These are phyloP conservation scores for Selaginella tamariscina DNA, from an alignment of 75 land plant species.

Conservation along the genomic window DNA sequence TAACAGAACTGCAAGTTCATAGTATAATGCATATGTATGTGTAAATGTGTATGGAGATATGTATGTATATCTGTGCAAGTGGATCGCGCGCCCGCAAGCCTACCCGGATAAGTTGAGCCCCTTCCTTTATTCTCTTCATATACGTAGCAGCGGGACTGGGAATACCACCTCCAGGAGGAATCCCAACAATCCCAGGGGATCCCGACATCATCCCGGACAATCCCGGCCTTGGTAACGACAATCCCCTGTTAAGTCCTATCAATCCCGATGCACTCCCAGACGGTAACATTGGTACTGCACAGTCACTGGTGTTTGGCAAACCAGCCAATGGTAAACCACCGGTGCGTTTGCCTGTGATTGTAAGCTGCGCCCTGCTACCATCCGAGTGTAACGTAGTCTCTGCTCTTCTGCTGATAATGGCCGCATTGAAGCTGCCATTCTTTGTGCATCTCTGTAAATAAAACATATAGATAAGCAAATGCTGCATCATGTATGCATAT, in stretches of 20 bases:
- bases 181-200: conserved; percentile 30
- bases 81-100: no score
- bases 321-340: conserved; percentile 27
- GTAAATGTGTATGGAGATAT: no score
- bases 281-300: conserved; percentile 32
- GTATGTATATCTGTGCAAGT: no score
- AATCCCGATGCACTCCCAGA: conserved; percentile 54
- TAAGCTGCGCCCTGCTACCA: conserved; percentile 36
- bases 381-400: conserved; percentile 22
- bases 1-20: no score
- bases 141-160: conserved; percentile 42
- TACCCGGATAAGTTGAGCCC: conserved; percentile 45
- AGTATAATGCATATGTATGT: no score
- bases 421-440: conserved; percentile 12
- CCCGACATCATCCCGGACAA: conserved; percentile 41
- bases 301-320: conserved; percentile 34
- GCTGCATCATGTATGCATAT: not conserved
- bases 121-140: conserved; percentile 41
- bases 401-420: conserved; percentile 7
- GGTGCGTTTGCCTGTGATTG: conserved; percentile 32
- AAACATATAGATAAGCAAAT: not conserved
- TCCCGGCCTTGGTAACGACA: conserved; percentile 60
- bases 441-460: conserved; percentile 6
- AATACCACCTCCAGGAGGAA: conserved; percentile 35
- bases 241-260: conserved; percentile 39